Percentiles rank a stretch among this genome's conserved stretches.
These are phyloP conservation scores for Agrocybe praecox DNA, from an alignment of 768 basidiomycete species.

Conservation along the genomic window DNA sequence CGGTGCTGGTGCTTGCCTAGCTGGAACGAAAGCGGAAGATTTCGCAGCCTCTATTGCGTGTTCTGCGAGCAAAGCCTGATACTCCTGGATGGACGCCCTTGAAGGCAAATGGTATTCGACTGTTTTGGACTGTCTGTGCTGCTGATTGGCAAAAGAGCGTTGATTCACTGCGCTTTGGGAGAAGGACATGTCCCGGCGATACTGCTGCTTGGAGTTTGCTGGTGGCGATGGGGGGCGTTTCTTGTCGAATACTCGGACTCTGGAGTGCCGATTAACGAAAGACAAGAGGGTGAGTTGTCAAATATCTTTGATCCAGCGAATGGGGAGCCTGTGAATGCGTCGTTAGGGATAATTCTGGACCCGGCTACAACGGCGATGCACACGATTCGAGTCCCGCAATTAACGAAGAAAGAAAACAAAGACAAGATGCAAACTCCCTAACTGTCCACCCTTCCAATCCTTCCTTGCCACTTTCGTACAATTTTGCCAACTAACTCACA, in stretches of 20 bases:
- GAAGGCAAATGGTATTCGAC: slow-evolving; percentile 80
- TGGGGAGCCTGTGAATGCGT: slow-evolving; percentile 13
- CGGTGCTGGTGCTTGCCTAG: slow-evolving; percentile 42
- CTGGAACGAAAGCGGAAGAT: slow-evolving; percentile 35
- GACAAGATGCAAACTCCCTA: slow-evolving; percentile 14
- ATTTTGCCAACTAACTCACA: slow-evolving; percentile 14
- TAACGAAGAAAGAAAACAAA: slow-evolving; percentile 3
- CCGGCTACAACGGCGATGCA: slow-evolving; percentile 8
- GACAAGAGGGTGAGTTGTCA: slow-evolving; percentile 1
- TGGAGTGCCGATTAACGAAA: not conserved
- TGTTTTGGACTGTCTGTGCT: slow-evolving; percentile 59
- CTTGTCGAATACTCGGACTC: not conserved
- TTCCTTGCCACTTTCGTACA: slow-evolving; percentile 13
- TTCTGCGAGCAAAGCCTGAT: slow-evolving; percentile 70
- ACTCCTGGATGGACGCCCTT: slow-evolving; percentile 76
- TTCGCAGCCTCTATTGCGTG: slow-evolving; percentile 56
- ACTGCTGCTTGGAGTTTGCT: slow-evolving; percentile 7
- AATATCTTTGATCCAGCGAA: slow-evolving; percentile 14
- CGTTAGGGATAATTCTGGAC: slow-evolving; percentile 25
- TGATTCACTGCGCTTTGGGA: slow-evolving; percentile 52
- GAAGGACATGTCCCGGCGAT: slow-evolving; percentile 38
- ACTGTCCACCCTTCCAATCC: slow-evolving; percentile 6
- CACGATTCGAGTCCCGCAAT: not conserved
- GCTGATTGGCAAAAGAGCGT: slow-evolving; percentile 42
- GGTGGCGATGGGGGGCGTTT: slow-evolving; percentile 7